Base-by-base conservation (phyloP, 2,329 filamentous ascomycete species). In the Neobulgaria alba region DNA sequence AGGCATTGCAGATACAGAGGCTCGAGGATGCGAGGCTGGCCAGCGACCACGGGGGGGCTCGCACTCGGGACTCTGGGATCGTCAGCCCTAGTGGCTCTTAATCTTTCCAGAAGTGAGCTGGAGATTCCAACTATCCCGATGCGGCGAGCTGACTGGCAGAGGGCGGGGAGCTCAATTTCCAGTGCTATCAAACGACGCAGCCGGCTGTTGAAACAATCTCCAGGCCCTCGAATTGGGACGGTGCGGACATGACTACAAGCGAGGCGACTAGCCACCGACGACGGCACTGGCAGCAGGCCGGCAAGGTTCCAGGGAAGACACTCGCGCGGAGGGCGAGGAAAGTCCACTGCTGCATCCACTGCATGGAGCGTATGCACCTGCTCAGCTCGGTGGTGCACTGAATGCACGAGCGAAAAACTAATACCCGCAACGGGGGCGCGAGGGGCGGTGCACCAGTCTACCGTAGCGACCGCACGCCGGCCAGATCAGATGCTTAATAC, bases 181-280 rank as follows among this genome's bases (percentile, higher is more conserved):
- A 20, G 29, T 7, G 26, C 29, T 45, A 37, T 38, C 39, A 43
- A 31, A 50, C 43, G 47, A 42, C 46, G 49, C 49, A 44, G 42
- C 50, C 45, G 48, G 48, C 46, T n/a, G 46, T 50, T 36, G 42
- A 48, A 47, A 47, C 45, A 50, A 50, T 52, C 39, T 52, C 48
- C 43, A 45, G 45, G 38, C 46, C 45, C 23, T 26, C 23, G 23
- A 26, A 26, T 26, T 26, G 23, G 23, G 23, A 26, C 12, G 7
- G 7, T 26, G 23, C 23, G 23, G 23, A 26, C 23, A 26, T 26
- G 7, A 7, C 23, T 26, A 12, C n/a, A n/a, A n/a, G n/a, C n/a
- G 23, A 26, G 12, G 23, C 7, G 23, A 12, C 23, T 26, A 7
- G 23, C 23, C 23, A 7, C 23, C n/a, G n/a, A n/a, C n/a, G n/a